These are phyloP conservation scores for Serendipita sp. DNA, from an alignment of 768 basidiomycete species.

Conservation along the genomic window DNA sequence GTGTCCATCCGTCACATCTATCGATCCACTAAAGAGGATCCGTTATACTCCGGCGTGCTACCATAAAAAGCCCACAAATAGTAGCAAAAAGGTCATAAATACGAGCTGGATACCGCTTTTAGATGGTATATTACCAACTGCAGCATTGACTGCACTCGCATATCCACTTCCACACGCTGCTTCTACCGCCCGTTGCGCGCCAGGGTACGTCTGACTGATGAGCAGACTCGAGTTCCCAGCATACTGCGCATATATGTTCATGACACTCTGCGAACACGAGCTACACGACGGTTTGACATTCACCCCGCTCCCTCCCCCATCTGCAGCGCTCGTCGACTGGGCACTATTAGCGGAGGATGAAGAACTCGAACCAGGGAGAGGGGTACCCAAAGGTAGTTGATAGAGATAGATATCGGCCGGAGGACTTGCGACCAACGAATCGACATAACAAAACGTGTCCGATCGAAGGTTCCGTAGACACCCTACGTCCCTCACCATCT, in stretches of 20 bases:
- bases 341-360: neutral
- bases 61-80: too few relatives aligned
- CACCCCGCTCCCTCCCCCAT: constrained; percentile 11
- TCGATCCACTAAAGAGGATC: too few relatives aligned
- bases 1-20: too few relatives aligned
- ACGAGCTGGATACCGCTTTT: too few relatives aligned
- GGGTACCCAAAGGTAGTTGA: constrained; percentile 41
- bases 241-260: constrained; percentile 32
- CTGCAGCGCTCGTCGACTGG: neutral
- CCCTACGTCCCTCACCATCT: constrained; percentile 40
- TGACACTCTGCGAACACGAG: constrained; percentile 40
- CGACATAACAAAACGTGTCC: constrained; percentile 56
- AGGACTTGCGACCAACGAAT: constrained; percentile 38
- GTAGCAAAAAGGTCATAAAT: too few relatives aligned
- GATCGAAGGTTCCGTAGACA: constrained; percentile 42
- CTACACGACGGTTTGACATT: constrained; percentile 40
- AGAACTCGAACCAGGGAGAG: constrained; percentile 22
- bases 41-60: too few relatives aligned
- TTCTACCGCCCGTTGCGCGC: neutral
- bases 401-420: constrained; percentile 63
- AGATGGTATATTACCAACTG: neutral
- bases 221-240: neutral
- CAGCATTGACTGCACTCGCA: neutral
- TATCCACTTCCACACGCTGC: neutral
- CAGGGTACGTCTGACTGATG: neutral